Percentiles rank a stretch among this genome's conserved stretches.
phyloP scores from a whole-genome alignment of 129 eudicot genomes.

The Chrysanthemum seticuspe region DNA sequence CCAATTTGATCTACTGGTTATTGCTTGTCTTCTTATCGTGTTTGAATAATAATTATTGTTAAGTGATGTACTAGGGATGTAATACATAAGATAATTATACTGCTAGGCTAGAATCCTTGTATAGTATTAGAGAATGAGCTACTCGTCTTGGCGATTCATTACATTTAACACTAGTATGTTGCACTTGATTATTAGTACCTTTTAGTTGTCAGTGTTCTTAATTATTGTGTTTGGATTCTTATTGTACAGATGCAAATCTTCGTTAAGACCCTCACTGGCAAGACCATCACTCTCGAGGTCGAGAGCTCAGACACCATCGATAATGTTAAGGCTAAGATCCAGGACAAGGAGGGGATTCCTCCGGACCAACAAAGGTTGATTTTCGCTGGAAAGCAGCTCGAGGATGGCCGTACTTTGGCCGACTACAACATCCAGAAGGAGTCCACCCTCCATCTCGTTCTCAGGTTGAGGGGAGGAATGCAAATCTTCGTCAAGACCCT shows the following conservation, averaged over 20 bases:
- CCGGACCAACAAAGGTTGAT: background rate
- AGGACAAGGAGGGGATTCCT: background rate
- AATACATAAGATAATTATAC: too few species aligned
- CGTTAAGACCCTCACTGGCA: background rate
- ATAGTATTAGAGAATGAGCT: too few species aligned
- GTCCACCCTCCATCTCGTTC: background rate
- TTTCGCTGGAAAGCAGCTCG: background rate
- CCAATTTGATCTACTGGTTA: too few species aligned
- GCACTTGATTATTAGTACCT: too few species aligned
- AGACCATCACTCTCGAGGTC: conserved; percentile 1
- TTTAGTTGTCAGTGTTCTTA: too few species aligned
- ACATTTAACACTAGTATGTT: too few species aligned
- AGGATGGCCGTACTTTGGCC: background rate
- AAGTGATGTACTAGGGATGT: too few species aligned
- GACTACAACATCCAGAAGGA: background rate
- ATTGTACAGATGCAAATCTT: background rate
- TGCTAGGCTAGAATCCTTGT: too few species aligned
- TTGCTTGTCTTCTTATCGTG: too few species aligned
- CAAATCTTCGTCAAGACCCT: background rate
- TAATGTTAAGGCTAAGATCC: background rate
- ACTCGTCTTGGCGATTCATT: too few species aligned
- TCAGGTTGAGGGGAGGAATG: background rate
- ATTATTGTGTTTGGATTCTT: background rate
- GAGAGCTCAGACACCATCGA: background rate
- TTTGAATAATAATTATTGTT: too few species aligned